phyloP scores from a whole-genome alignment of 176 grass and related monocot species.

The Zoysia pacifica region DNA sequence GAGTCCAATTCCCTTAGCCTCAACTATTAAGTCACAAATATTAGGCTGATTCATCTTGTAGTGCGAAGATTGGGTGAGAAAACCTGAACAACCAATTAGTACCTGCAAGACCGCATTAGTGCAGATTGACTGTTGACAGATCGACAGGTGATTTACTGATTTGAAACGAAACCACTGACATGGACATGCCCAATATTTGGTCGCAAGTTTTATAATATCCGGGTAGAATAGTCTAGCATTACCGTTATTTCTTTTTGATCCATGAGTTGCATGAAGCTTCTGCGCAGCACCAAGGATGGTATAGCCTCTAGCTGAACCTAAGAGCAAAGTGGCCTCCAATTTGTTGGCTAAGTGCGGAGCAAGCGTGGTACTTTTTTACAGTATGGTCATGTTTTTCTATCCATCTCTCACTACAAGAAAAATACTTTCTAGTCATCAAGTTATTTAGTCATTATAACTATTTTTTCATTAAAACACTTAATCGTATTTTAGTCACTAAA shows the following conservation, averaged over 20 bases:
- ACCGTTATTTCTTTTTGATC: not conserved
- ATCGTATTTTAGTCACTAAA: too few relatives aligned
- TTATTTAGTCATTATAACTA: too few relatives aligned
- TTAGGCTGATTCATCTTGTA: not conserved
- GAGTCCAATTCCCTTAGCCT: not conserved
- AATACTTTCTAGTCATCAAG: too few relatives aligned
- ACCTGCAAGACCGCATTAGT: not conserved
- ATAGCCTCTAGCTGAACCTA: not conserved
- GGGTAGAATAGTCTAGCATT: not conserved
- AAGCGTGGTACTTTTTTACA: not conserved
- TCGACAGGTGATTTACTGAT: not conserved
- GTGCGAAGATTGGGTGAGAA: constrained; percentile 41
- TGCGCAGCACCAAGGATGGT: not conserved
- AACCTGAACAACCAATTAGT: constrained; percentile 7
- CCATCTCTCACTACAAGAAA: not conserved
- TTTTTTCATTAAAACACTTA: too few relatives aligned
- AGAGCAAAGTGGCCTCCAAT: not conserved
- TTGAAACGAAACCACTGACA: constrained; percentile 21
- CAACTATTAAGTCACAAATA: not conserved
- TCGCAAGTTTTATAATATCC: constrained; percentile 31
- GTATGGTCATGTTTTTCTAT: not conserved
- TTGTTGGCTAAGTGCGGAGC: constrained; percentile 14
- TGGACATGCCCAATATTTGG: not conserved
- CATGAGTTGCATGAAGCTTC: not conserved
- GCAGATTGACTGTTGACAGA: not conserved